phyloP scores from a whole-genome alignment of 352 stramenopile genomes.

The Elongisporangium senticosum region DNA sequence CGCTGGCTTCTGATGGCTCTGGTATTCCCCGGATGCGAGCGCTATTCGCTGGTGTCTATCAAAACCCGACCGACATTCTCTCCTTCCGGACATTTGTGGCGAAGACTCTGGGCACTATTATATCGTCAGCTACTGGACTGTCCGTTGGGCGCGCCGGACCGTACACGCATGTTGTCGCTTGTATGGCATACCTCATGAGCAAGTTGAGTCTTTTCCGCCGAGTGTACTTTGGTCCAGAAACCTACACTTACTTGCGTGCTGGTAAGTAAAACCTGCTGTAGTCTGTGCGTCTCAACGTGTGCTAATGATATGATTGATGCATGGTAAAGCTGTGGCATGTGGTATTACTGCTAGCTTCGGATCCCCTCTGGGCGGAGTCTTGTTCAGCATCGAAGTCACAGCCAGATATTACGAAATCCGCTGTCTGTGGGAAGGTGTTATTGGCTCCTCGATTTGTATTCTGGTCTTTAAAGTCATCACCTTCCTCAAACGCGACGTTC shows the following conservation, averaged over 20 bases:
- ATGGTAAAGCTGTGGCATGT: slow-evolving; percentile 47
- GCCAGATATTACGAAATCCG: slow-evolving; percentile 84
- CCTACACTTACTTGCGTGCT: slow-evolving; percentile 63
- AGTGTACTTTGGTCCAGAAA: slow-evolving; percentile 61
- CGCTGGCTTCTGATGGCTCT: slow-evolving; percentile 62
- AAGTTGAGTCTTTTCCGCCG: slow-evolving; percentile 63
- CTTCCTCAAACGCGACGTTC: slow-evolving; percentile 61
- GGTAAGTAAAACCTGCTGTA: slow-evolving; percentile 14
- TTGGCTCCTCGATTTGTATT: slow-evolving; percentile 74
- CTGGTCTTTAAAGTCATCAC: slow-evolving; percentile 74
- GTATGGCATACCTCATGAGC: slow-evolving; percentile 64
- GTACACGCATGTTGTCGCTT: slow-evolving; percentile 73
- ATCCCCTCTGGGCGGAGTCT: slow-evolving; percentile 63
- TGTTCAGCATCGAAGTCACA: slow-evolving; percentile 85
- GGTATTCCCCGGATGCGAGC: slow-evolving; percentile 73
- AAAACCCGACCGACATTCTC: slow-evolving; percentile 61
- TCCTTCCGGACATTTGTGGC: slow-evolving; percentile 63
- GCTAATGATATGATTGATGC: slow-evolving; percentile 4
- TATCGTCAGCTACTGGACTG: slow-evolving; percentile 56
- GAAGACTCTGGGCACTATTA: slow-evolving; percentile 57
- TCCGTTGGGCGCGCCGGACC: slow-evolving; percentile 65
- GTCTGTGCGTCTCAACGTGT: neutral
- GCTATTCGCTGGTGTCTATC: slow-evolving; percentile 66
- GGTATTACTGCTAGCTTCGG: slow-evolving; percentile 80
- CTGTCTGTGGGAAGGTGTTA: slow-evolving; percentile 78